These are phyloP conservation scores for Pichia sp. DNA, from an alignment of 1,139 yeast species.

Conservation along the genomic window DNA sequence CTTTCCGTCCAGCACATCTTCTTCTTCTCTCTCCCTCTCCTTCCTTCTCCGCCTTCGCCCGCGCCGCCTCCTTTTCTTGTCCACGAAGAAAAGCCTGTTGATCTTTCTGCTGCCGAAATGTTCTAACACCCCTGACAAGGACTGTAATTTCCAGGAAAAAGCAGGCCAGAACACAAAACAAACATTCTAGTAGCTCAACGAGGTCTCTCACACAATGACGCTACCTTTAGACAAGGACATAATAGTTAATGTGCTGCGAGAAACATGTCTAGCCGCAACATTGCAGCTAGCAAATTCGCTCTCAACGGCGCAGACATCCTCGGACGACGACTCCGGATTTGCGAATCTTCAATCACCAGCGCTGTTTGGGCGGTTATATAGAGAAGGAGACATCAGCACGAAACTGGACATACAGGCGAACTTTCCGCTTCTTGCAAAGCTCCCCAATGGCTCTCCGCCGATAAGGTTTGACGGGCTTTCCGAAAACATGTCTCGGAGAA, in stretches of 20 bases:
- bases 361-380: constrained; percentile 6
- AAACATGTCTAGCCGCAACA: constrained; percentile 15
- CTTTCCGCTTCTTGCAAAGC: constrained; percentile 14
- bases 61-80: not conserved
- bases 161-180: not conserved
- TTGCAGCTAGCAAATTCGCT: not conserved
- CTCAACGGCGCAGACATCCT: not conserved
- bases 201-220: constrained; percentile 9
- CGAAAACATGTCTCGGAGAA: not conserved
- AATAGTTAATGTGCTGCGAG: constrained; percentile 18
- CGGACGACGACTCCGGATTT: not conserved
- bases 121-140: not conserved
- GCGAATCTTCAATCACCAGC: not conserved
- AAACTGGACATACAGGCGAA: constrained; percentile 7
- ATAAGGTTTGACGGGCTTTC: constrained; percentile 2
- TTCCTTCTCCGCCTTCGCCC: not conserved
- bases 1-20: not conserved
- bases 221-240: constrained; percentile 15
- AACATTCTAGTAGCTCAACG: no score
- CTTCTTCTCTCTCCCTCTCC: not conserved
- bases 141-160: not conserved
- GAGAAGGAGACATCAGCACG: not conserved
- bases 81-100: not conserved
- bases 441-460: constrained; percentile 7
- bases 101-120: not conserved